phyloP scores from a whole-genome alignment of 768 basidiomycete genomes.

The Xanthoconium purpureum region DNA sequence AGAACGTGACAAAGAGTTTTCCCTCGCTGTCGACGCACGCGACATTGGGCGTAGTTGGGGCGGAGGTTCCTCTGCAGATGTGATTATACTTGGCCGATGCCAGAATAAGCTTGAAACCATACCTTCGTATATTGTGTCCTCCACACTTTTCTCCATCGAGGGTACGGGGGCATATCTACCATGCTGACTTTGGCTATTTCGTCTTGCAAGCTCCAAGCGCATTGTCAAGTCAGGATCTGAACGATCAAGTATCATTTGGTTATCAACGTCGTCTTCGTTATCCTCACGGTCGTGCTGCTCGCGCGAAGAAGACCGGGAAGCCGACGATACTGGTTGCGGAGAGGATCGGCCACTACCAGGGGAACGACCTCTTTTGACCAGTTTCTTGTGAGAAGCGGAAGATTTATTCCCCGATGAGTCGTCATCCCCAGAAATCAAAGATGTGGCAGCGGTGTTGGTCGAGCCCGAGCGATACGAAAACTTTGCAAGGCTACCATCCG shows the following conservation, averaged over 20 bases:
- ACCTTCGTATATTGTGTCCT: conserved; percentile 82
- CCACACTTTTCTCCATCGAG: conserved; percentile 45
- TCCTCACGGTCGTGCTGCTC: conserved; percentile 39
- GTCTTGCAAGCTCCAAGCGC: conserved; percentile 77
- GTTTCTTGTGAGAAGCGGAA: conserved; percentile 46
- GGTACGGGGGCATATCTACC: conserved; percentile 41
- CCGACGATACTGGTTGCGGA: conserved; percentile 33
- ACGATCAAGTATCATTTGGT: conserved; percentile 47
- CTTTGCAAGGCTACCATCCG: conserved; percentile 64
- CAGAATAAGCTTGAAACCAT: conserved; percentile 14
- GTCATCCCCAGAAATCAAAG: conserved; percentile 60
- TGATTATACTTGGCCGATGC: conserved; percentile 1
- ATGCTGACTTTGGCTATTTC: conserved; percentile 79
- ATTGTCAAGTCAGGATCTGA: conserved; percentile 76
- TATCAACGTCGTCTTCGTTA: conserved; percentile 45
- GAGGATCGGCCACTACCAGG: conserved; percentile 36
- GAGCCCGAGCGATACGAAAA: conserved; percentile 73
- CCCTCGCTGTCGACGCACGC: conserved; percentile 42
- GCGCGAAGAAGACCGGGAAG: conserved; percentile 44
- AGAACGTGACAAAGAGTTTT: conserved; percentile 47
- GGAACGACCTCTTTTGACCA: conserved; percentile 46
- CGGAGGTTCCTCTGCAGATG: conserved; percentile 55
- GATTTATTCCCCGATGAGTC: conserved; percentile 45
- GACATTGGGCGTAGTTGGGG: conserved; percentile 53
- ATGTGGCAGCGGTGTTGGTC: conserved; percentile 60